Conservation (phyloP, 2,329 filamentous ascomycete species). For the Fusarium keratoplasticum region DNA sequence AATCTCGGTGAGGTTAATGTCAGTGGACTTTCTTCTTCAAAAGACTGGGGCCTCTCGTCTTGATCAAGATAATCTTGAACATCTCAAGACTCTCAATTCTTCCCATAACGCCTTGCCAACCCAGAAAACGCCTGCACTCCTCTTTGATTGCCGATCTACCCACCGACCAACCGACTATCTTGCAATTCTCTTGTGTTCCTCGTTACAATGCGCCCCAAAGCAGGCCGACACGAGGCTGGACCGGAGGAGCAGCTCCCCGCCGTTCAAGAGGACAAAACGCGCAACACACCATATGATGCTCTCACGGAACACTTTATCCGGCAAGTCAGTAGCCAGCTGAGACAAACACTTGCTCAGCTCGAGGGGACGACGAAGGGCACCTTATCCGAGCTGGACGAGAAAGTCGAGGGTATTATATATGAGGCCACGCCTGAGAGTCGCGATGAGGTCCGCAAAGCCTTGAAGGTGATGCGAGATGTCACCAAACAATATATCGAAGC, state of each 20-base stretch:
- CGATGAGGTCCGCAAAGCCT: not conserved
- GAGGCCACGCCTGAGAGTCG: not conserved
- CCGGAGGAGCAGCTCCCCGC: not conserved
- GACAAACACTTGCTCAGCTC: not conserved
- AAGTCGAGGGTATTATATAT: not conserved
- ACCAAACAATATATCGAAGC: conserved; percentile 2
- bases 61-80: not conserved
- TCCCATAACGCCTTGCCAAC: not conserved
- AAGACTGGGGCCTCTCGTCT: conserved; percentile 11
- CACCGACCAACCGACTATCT: not conserved
- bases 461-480: not conserved
- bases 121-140: not conserved
- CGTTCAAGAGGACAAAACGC: not conserved
- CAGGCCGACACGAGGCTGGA: not conserved
- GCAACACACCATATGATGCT: not conserved
- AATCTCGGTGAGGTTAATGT: not conserved
- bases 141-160: not conserved
- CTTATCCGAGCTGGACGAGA: not conserved
- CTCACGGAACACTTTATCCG: not conserved
- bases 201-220: not conserved
- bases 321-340: not conserved
- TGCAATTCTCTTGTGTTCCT: not conserved
- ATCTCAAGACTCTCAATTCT: not conserved
- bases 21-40: conserved; percentile 5
- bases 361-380: not conserved